These are phyloP conservation scores for Neofusicoccum parvum DNA, from an alignment of 2,329 filamentous ascomycete species.

Conservation along the genomic window DNA sequence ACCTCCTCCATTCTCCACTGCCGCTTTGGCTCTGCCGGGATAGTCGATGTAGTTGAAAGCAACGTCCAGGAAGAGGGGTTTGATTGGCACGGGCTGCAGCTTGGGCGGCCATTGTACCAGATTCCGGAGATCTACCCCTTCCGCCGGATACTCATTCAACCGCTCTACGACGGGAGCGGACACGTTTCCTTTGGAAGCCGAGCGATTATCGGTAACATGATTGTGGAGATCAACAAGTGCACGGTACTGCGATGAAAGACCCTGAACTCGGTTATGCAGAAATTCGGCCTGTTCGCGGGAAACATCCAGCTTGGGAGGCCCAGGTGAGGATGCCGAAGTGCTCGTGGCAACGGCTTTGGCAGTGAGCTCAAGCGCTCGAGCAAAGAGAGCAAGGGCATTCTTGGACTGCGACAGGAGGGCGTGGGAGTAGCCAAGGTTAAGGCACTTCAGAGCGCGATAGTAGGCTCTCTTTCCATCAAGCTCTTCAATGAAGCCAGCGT, in stretches of 20 bases:
- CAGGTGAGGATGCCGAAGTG: conserved; percentile 25
- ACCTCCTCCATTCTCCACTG: conserved; percentile 25
- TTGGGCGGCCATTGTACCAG: conserved; percentile 86
- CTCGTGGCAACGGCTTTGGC: conserved; percentile 50
- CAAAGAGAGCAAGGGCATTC: conserved; percentile 83
- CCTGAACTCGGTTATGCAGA: conserved; percentile 65
- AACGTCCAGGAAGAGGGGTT: conserved; percentile 93
- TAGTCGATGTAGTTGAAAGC: conserved; percentile 98
- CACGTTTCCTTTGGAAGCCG: conserved; percentile 31
- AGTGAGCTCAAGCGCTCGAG: conserved; percentile 68
- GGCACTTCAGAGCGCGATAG: conserved; percentile 85
- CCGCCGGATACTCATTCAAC: conserved; percentile 72
- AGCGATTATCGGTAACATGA: conserved; percentile 27
- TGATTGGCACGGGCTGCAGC: conserved; percentile 81
- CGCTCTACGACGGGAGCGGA: conserved; percentile 68
- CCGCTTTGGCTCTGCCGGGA: conserved; percentile 60
- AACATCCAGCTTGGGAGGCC: conserved; percentile 70
- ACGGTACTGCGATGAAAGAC: conserved; percentile 77
- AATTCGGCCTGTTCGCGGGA: conserved; percentile 59
- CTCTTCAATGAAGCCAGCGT: conserved; percentile 73
- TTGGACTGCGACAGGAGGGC: conserved; percentile 69
- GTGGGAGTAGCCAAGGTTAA: conserved; percentile 85
- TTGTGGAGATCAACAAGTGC: conserved; percentile 78
- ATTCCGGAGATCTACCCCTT: conserved; percentile 73
- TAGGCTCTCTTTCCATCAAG: conserved; percentile 79